Evolutionary conservation across 202 grass and related monocot genomes (phyloP), one percentile per base, ranked within the genome.

Genomic region (Eragrostis tef): DNA sequence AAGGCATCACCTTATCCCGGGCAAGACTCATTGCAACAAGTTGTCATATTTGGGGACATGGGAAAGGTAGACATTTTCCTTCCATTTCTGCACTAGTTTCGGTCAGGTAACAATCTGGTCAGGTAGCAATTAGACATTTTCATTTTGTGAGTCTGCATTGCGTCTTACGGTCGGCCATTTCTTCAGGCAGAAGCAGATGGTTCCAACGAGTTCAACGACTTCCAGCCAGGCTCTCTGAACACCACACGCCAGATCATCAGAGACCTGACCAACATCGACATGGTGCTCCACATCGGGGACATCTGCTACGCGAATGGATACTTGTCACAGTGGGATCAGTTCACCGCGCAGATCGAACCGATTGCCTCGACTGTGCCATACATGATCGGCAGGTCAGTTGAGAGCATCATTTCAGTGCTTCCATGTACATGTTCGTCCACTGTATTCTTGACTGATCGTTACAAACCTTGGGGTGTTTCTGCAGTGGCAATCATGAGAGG

Each of bases 11-110:
- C 94, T 59, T 97, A 92, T 77, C 94, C 91, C 48, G 91, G 89
- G 36, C 89, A 94, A 75, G 83, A 94, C 83, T 97, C 91, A 67
- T 53, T 97, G 46, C 94, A 97, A 70, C 74, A 72, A 44, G 79
- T 97, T 65, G 79, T 94, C 47, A 97, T 94, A 85, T 97, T 94
- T 77, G 94, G 94, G 71, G 94, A 97, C 44, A 92, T 94, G 91
- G 94, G 89, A 74, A 97, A 97, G 86, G 91, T 94, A 67, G 13
- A 15, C 1, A 16, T 16, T 31, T 12, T 16, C 3, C 6, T 63
- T 61, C 58, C 58, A 27, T 61, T 27, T 14, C 21, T 61, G 24
- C 6, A 27, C 10, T 61, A 61, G 58, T 61, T 27, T 12, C 10
- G 25, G 9, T 6, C 22, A 25, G 12, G 57, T 60, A 26, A 34